phyloP scores from a whole-genome alignment of 371 early-diverging fungal genomes.

The Parasitella parasitica region DNA sequence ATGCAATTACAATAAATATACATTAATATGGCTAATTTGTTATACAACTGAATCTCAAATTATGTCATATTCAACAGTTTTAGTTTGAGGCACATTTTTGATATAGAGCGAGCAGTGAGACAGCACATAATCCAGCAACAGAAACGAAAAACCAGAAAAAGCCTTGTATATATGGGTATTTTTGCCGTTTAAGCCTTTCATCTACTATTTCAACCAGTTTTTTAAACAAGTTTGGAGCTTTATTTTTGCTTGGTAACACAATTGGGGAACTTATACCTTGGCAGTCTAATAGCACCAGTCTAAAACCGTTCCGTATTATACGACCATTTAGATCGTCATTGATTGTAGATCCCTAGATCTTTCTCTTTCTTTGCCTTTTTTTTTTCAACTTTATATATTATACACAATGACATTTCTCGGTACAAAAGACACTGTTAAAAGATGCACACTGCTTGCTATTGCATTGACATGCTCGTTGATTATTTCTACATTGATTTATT shows the following conservation, averaged over 20 bases:
- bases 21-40: not conserved
- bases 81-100: too few species aligned
- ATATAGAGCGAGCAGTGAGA: not conserved
- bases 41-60: not conserved
- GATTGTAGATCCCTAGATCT: conserved; percentile 9
- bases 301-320: not conserved
- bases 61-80: too few species aligned
- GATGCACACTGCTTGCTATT: conserved; percentile 15
- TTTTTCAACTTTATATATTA: not conserved
- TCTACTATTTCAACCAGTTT: not conserved
- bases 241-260: not conserved
- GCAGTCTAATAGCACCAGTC: not conserved
- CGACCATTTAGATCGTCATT: not conserved
- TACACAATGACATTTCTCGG: not conserved
- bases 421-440: conserved; percentile 7
- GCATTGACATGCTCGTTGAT: conserved; percentile 19
- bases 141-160: too few species aligned
- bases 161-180: not conserved
- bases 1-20: not conserved
- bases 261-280: not conserved
- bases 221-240: not conserved
- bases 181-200: not conserved
- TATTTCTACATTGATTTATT: conserved; percentile 14
- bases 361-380: not conserved
- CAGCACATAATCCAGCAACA: not conserved